Evolutionary conservation across 352 stramenopile genomes (phyloP).

Genomic region (Thraustotheca clavata): DNA sequence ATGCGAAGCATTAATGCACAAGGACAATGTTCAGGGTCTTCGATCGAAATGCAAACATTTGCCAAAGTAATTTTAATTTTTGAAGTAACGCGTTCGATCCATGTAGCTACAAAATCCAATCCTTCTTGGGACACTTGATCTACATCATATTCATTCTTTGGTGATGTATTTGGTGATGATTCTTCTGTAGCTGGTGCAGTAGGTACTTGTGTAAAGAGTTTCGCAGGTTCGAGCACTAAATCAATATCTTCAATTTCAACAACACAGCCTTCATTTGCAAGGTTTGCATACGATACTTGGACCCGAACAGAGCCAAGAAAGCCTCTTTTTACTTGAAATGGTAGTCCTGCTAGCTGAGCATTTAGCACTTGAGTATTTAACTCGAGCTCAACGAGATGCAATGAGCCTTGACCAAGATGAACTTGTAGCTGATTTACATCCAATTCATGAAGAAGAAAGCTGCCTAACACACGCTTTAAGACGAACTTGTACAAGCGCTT

Average conservation of each 20-base stretch:
- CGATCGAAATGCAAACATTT: constrained; percentile 72
- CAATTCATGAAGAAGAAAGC: constrained; percentile 78
- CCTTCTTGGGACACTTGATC: constrained; percentile 83
- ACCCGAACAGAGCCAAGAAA: constrained; percentile 79
- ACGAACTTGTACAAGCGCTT: constrained; percentile 90
- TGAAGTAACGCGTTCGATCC: constrained; percentile 85
- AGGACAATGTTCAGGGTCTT: constrained; percentile 29
- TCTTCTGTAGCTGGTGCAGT: neutral
- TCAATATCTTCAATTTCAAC: constrained; percentile 85
- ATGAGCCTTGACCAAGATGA: constrained; percentile 56
- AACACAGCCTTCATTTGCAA: constrained; percentile 83
- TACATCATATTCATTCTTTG: constrained; percentile 29
- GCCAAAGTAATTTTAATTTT: constrained; percentile 86
- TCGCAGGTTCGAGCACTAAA: constrained; percentile 66
- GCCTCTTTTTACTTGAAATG: constrained; percentile 79
- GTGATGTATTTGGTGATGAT: constrained; percentile 11
- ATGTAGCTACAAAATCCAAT: constrained; percentile 83
- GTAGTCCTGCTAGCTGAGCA: constrained; percentile 60
- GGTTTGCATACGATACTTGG: constrained; percentile 78
- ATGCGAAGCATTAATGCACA: constrained; percentile 64
- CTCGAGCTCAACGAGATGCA: constrained; percentile 76
- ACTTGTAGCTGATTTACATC: constrained; percentile 83
- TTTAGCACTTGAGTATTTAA: constrained; percentile 77
- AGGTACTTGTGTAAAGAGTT: neutral
- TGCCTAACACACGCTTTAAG: constrained; percentile 81